Conservation (phyloP, 345 rosid species). For the Camelina neglecta region DNA sequence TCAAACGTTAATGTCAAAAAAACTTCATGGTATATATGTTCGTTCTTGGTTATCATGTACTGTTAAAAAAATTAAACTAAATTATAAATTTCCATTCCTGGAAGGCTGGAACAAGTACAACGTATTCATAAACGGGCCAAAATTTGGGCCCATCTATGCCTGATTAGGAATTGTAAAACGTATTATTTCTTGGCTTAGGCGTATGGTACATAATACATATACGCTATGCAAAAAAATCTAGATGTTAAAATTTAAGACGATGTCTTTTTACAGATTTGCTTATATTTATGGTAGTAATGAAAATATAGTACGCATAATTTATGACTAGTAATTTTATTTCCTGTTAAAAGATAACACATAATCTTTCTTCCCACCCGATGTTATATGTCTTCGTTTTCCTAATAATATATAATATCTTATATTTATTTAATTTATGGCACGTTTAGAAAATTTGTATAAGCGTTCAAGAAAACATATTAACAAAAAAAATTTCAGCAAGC, state of each 20-base stretch:
- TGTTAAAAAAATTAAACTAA: background rate
- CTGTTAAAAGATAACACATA: too few species aligned
- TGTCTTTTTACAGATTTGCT: background rate
- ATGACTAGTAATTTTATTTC: background rate
- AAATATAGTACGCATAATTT: background rate
- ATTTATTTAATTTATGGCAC: too few species aligned
- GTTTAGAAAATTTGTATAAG: too few species aligned
- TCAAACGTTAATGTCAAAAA: background rate
- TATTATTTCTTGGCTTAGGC: background rate
- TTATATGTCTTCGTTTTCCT: too few species aligned
- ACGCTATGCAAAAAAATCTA: background rate
- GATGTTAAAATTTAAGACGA: background rate
- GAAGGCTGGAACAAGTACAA: background rate
- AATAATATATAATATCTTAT: too few species aligned
- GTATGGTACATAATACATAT: too few species aligned
- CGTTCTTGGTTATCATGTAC: background rate
- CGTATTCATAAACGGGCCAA: slow-evolving; percentile 8
- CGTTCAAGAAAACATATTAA: too few species aligned
- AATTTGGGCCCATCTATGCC: background rate
- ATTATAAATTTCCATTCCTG: background rate
- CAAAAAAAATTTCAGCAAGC: too few species aligned
- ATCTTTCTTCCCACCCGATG: background rate
- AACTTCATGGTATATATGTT: background rate
- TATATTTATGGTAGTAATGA: background rate
- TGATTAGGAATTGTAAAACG: background rate